Evolutionary conservation across 495 filamentous ascomycete genomes (phyloP).

Genomic region (Tuber aestivum): DNA sequence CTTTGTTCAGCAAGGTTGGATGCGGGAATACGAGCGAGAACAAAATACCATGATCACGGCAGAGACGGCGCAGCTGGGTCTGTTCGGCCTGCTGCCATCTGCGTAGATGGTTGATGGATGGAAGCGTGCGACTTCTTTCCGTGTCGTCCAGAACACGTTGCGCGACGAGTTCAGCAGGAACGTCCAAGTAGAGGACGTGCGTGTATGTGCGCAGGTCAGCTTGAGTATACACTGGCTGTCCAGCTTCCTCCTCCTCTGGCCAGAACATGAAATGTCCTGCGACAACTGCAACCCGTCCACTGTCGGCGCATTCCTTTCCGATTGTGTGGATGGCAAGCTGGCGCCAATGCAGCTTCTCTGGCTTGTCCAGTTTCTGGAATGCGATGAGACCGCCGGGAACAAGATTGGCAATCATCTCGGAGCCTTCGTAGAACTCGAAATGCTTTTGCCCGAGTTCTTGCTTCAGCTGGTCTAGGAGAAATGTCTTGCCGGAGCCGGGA

Average conservation of each 20-base stretch:
- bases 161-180: conserved; percentile 43
- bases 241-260: conserved; percentile 45
- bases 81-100: conserved; percentile 55
- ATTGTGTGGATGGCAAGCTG: conserved; percentile 52
- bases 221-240: conserved; percentile 46
- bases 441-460: conserved; percentile 42
- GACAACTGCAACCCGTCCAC: conserved; percentile 49
- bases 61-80: conserved; percentile 49
- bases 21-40: conserved; percentile 44
- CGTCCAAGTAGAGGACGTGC: conserved; percentile 58
- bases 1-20: conserved; percentile 24
- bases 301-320: conserved; percentile 43
- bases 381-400: conserved; percentile 50
- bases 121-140: conserved; percentile 42
- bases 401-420: conserved; percentile 48
- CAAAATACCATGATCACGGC: conserved; percentile 48
- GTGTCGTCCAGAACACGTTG: conserved; percentile 46
- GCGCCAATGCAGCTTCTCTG: conserved; percentile 47
- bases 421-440: conserved; percentile 54
- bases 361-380: conserved; percentile 49
- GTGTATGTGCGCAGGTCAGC: conserved; percentile 52
- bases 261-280: conserved; percentile 61
- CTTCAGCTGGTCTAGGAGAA: conserved; percentile 48
- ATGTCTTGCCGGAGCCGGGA: conserved; percentile 58
- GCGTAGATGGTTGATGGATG: conserved; percentile 46